Base-by-base conservation (phyloP, 2,329 filamentous ascomycete species). In the Pestalotiopsis sp. region DNA sequence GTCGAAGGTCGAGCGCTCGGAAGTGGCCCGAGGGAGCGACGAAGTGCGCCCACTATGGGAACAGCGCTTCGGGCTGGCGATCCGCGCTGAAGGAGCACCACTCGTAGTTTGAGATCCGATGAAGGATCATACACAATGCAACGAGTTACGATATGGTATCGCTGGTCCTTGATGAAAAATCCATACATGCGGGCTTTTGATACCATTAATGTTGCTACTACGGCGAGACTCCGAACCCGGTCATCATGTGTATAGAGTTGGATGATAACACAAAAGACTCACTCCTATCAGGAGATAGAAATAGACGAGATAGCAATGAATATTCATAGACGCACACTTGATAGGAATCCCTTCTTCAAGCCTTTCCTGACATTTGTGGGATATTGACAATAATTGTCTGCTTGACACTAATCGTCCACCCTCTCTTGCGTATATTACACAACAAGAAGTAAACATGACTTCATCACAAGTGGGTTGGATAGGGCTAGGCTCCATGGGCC, bases 401-500 rank as follows among this genome's bases (percentile, higher is more conserved):
- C 45, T n/a, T 23, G 4, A 0, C 6, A 20, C n/a, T 3, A 1
- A n/a, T 5, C 45, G 6, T 9, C 20, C 31, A 52, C 6, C 11
- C 23, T 14, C 57, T 59, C 27, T 4, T 4, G 17, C 4, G 4
- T 17, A n/a, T n/a, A 14, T 1, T 9, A 13, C 27, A 27, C 2
- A 14, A 40, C 9, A 62, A 7, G 20, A n/a, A 14, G 14, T 56
- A 69, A 25, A 17, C 45, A 71, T 71, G 70, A 66, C 70, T 68
- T 20, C 40, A 68, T 45, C 45, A 61, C 70, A 69, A 49, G 40
- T 71, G 20, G 70, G 70, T 36, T 72, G 70, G 70, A 69, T 72
- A n/a, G 75, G 74, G 2, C 66, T 76, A 2, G 74, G 74, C 4
- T 73, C 72, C 2, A 76, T 76, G 74, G 75, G 75, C 41, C 69